Evolutionary conservation across 2,329 filamentous ascomycete genomes (phyloP), one percentile per base, ranked within the genome.

Genomic region (Metarhizium robertsii): DNA sequence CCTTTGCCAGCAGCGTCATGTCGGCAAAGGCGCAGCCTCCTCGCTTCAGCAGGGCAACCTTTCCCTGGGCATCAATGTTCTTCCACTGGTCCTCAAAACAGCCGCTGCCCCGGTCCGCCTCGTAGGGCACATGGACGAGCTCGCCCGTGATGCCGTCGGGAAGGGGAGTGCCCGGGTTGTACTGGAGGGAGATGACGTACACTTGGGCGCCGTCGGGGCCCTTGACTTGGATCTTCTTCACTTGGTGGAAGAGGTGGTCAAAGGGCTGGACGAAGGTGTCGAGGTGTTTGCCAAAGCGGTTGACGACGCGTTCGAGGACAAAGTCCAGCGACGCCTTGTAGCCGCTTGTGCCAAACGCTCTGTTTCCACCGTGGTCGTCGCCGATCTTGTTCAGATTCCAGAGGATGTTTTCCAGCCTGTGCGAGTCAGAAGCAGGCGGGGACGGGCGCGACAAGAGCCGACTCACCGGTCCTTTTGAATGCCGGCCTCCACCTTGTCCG

Each of bases 311-410:
- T 53, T 76, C 75, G 5, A 80, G 70, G 55, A 85, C 69, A 62
- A 78, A 84, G 61, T 85, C 79, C 18, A 79, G 67, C 0, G 80
- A 84, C 2, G 79, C 81, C 52, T 75, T 74, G 71, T 77, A 85
- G 14, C 82, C 82, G 1, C 80, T 79, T 10, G 79, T 69, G 14
- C 82, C 81, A 56, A 82, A 84, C 5, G 81, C 81, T 52, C 81
- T 74, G 66, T 83, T 84, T 16, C 80, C 81, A 43, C 78, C 79
- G 61, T 85, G 79, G 53, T 75, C 71, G 34, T 67, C 68, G 13
- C 74, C 81, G 54, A 84, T 84, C 47, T 73, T 67, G 63, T 84
- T 72, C 6, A 85, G 70, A 56, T 76, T 73, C 62, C 73, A 71
- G n/a, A 85, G 75, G 49, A 79, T 79, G 54, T 73, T 71, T 65